These are phyloP conservation scores for Exophiala oligosperma DNA, from an alignment of 2,329 filamentous ascomycete genomes.

Conservation along the genomic window DNA sequence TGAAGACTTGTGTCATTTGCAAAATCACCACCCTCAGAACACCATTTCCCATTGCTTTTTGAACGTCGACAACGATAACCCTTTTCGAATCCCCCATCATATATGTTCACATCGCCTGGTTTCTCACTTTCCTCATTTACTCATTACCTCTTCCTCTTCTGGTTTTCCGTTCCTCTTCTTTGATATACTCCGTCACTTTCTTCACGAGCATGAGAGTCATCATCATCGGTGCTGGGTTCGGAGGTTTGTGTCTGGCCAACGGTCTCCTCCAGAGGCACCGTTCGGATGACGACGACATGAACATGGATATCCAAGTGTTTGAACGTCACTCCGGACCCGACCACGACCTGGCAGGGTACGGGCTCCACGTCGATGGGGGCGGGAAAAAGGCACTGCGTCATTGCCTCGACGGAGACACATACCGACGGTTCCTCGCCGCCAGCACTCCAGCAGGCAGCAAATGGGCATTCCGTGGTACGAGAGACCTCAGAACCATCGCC, in stretches of 20 bases:
- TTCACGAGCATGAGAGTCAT: constrained; percentile 18
- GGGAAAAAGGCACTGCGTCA: constrained; percentile 26
- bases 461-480: constrained; percentile 7
- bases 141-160: too few relatives aligned
- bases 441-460: constrained; percentile 11
- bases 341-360: constrained; percentile 38
- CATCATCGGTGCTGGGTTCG: constrained; percentile 38
- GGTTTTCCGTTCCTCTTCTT: too few relatives aligned
- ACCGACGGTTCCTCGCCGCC: constrained; percentile 16
- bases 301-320: constrained; percentile 36
- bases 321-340: constrained; percentile 33
- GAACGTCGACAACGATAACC: too few relatives aligned
- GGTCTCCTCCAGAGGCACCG: constrained; percentile 24
- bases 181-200: too few relatives aligned
- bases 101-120: too few relatives aligned
- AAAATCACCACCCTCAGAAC: too few relatives aligned
- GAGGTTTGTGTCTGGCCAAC: constrained; percentile 37
- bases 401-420: constrained; percentile 22
- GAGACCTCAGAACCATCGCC: not conserved
- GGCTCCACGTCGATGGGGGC: constrained; percentile 32
- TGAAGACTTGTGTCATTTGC: too few relatives aligned
- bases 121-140: too few relatives aligned
- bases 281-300: constrained; percentile 21
- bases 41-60: too few relatives aligned
- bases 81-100: too few relatives aligned